phyloP scores from a whole-genome alignment of 805 yeast species.

The Saccharomyces mikatae region DNA sequence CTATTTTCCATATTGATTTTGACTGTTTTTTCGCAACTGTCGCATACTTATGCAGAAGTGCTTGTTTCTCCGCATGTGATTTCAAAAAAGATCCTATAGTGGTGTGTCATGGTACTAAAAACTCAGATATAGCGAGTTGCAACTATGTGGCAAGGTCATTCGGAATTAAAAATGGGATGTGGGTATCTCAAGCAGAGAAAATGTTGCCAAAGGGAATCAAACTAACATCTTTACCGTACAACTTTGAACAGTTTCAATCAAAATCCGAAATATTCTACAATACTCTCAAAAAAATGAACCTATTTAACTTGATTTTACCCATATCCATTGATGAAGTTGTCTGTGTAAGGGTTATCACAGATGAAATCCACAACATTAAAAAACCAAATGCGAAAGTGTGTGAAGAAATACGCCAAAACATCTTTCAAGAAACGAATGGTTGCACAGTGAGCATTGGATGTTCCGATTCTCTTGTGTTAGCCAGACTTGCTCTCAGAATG shows the following conservation, averaged over 20 bases:
- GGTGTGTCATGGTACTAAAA: constrained; percentile 42
- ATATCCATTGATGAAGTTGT: constrained; percentile 90
- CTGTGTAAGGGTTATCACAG: constrained; percentile 13
- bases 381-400: constrained; percentile 4
- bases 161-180: constrained; percentile 86
- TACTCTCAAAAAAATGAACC: constrained; percentile 31
- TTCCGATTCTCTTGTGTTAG: constrained; percentile 64
- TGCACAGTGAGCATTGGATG: constrained; percentile 77
- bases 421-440: constrained; percentile 38
- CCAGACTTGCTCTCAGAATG: constrained; percentile 59
- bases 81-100: constrained; percentile 48
- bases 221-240: constrained; percentile 56
- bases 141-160: constrained; percentile 75
- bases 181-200: constrained; percentile 60
- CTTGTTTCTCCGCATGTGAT: constrained; percentile 32
- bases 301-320: constrained; percentile 53
- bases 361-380: background rate
- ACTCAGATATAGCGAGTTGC: constrained; percentile 81
- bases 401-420: constrained; percentile 32
- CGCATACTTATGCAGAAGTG: constrained; percentile 52
- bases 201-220: constrained; percentile 48
- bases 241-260: constrained; percentile 63
- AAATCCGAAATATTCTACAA: constrained; percentile 60
- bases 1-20: constrained; percentile 77
- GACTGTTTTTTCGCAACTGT: constrained; percentile 92